Percentiles rank a stretch among this genome's conserved stretches.
Evolutionary conservation across 169 alveolate species (phyloP).

Genomic region (Plasmodium coatneyi): DNA sequence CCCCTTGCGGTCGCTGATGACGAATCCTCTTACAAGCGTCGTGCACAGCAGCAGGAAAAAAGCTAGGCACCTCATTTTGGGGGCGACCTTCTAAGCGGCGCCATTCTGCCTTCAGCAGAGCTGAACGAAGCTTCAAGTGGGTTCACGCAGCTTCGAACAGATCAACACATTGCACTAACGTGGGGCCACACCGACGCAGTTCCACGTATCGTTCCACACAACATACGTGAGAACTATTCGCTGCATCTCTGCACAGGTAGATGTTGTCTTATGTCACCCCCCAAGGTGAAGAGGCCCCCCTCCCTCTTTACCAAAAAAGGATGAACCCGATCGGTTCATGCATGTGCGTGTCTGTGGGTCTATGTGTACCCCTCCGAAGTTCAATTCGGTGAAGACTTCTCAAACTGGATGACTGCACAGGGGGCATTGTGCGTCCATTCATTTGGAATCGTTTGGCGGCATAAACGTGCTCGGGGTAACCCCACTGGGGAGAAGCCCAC

Average conservation of each 20-base stretch:
- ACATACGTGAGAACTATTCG: neutral
- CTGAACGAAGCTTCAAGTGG: neutral
- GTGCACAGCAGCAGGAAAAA: constrained; percentile 10
- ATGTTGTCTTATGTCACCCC: neutral
- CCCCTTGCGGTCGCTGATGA: constrained; percentile 7
- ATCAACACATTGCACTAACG: neutral
- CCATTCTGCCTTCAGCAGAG: neutral
- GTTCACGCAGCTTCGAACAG: neutral
- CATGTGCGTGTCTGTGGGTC: neutral
- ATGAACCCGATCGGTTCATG: neutral
- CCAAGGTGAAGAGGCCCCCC: neutral
- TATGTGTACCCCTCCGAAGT: neutral
- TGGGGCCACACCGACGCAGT: neutral
- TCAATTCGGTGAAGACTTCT: neutral
- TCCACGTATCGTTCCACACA: neutral
- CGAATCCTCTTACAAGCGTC: constrained; percentile 25
- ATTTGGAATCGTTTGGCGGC: neutral
- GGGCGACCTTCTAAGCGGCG: constrained; percentile 3
- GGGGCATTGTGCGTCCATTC: neutral
- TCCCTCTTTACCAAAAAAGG: neutral
- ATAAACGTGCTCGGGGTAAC: neutral
- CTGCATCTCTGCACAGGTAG: neutral
- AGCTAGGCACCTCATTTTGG: constrained; percentile 10
- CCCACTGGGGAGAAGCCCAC: neutral
- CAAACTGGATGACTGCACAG: neutral